Evolutionary conservation across 257 asterid species (phyloP).

Genomic region (Solanum verrucosum): DNA sequence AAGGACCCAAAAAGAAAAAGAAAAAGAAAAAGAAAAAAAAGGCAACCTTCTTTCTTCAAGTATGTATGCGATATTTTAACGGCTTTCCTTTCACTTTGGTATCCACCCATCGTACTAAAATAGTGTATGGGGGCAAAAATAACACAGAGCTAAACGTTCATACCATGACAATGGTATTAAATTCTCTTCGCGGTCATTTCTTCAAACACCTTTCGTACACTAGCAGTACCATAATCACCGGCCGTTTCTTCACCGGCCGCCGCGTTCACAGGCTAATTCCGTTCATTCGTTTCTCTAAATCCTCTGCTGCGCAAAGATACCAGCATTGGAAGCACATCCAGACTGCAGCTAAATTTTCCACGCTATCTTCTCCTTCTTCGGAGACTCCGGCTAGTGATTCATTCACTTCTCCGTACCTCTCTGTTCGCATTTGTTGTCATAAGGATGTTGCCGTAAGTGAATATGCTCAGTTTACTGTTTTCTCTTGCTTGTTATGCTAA

Average conservation of each 20-base stretch:
- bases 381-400: slow-evolving; percentile 17
- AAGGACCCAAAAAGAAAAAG: too few species aligned
- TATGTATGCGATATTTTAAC: background rate
- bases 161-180: slow-evolving; percentile 18
- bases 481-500: background rate
- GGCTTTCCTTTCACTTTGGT: background rate
- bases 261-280: slow-evolving; percentile 6
- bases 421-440: slow-evolving; percentile 66
- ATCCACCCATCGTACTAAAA: background rate
- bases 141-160: background rate
- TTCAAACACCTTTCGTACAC: slow-evolving; percentile 49
- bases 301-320: background rate
- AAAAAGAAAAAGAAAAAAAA: too few species aligned
- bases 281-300: background rate
- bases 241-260: slow-evolving; percentile 20
- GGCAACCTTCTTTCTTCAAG: too few species aligned
- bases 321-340: background rate
- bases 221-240: slow-evolving; percentile 17
- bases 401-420: slow-evolving; percentile 58
- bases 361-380: slow-evolving; percentile 9
- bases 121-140: background rate
- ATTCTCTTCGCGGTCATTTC: slow-evolving; percentile 45
- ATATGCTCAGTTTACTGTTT: background rate
- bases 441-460: slow-evolving; percentile 42
- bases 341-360: slow-evolving; percentile 17